phyloP scores from a whole-genome alignment of 164 flowering plant species.

The Liquidambar formosana region DNA sequence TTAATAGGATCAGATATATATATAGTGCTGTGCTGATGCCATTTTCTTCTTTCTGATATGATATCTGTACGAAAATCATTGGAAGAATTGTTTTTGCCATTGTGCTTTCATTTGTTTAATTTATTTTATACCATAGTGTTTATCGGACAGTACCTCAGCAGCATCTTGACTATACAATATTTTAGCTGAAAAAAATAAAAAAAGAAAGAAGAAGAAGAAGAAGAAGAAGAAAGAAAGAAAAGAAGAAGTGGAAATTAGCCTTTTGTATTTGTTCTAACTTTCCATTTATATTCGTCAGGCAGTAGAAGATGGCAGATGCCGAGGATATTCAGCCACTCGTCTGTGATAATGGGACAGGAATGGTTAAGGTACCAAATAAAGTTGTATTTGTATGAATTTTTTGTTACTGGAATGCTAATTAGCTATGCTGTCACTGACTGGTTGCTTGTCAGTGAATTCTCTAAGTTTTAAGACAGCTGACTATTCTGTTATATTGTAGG shows the following conservation, averaged over 20 bases:
- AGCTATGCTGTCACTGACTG: neutral
- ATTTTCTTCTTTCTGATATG: no score
- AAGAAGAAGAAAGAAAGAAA: no score
- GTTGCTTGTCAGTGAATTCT: neutral
- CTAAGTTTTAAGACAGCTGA: no score
- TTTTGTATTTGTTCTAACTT: neutral
- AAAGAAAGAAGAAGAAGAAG: no score
- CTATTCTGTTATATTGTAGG: slow-evolving; percentile 14
- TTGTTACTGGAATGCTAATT: slow-evolving; percentile 3
- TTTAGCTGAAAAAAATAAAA: neutral
- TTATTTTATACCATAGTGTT: no score
- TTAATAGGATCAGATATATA: no score
- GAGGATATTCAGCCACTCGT: slow-evolving; percentile 26
- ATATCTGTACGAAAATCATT: no score
- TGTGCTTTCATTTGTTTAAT: no score
- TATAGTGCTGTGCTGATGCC: no score
- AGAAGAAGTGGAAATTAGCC: no score
- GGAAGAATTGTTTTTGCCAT: no score
- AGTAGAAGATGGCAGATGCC: slow-evolving; percentile 16
- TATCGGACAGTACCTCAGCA: no score
- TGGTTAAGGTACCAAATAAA: slow-evolving; percentile 26
- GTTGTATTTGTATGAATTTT: neutral
- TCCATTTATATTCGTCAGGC: neutral
- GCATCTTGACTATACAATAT: neutral
- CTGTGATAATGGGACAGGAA: slow-evolving; percentile 26